These are phyloP conservation scores for Seminavis robusta DNA, from an alignment of 108 stramenopile genomes.

Conservation along the genomic window DNA sequence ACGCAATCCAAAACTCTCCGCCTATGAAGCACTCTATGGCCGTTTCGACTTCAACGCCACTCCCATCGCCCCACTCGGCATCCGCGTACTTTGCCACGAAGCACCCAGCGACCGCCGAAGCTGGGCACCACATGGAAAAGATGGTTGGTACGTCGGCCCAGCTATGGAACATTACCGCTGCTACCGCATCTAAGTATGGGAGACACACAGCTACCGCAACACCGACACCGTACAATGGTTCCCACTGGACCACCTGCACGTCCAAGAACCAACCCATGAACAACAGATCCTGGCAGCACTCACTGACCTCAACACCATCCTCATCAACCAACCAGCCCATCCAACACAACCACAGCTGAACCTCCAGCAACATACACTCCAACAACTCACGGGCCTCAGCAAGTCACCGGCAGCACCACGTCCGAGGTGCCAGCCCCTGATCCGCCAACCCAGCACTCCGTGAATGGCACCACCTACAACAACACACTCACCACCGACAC, in stretches of 20 bases:
- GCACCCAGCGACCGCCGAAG: constrained; percentile 6
- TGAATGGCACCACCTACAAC: neutral
- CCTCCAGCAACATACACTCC: neutral
- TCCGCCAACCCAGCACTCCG: neutral
- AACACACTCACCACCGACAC: neutral
- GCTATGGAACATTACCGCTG: constrained; percentile 28
- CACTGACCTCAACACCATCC: neutral
- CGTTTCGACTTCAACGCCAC: constrained; percentile 36
- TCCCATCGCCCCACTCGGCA: constrained; percentile 45
- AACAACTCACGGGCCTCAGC: neutral
- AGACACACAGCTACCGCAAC: constrained; percentile 6
- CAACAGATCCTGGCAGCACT: neutral
- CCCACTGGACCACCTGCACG: neutral
- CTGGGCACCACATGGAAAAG: constrained; percentile 17
- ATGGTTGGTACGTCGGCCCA: constrained; percentile 29
- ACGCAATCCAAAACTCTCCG: constrained; percentile 21
- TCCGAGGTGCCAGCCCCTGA: neutral
- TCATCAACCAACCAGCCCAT: neutral
- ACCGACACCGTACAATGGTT: constrained; percentile 43
- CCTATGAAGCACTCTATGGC: constrained; percentile 12
- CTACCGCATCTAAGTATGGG: constrained; percentile 6
- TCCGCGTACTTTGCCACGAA: constrained; percentile 17
- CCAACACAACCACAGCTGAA: neutral
- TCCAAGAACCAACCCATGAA: neutral
- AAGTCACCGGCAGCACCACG: neutral